Percentiles rank a stretch among this genome's conserved stretches.
phyloP scores from a whole-genome alignment of 495 filamentous ascomycete genomes.

The Xanthoparmelia taractica region DNA sequence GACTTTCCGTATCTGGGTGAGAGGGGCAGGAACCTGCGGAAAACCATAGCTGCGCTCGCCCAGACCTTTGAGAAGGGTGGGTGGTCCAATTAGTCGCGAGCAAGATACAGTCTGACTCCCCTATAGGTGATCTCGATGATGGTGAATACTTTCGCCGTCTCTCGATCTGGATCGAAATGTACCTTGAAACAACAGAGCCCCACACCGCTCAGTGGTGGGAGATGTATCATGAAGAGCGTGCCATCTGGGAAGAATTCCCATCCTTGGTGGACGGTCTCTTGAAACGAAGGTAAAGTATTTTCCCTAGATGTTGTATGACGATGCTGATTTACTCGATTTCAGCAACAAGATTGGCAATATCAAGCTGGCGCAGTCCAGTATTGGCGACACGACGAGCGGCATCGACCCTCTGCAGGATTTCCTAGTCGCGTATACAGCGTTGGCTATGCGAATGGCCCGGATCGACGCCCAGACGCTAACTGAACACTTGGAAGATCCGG shows the following conservation, averaged over 20 bases:
- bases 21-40: conserved; percentile 25
- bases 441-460: conserved; percentile 25
- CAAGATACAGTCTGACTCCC: conserved; percentile 33
- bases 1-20: conserved; percentile 21
- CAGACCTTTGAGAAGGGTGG: conserved; percentile 42
- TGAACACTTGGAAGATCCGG: conserved; percentile 13
- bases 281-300: conserved; percentile 36
- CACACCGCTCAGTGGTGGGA: conserved; percentile 26
- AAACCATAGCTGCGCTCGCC: conserved; percentile 36
- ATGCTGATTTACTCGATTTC: conserved; percentile 4
- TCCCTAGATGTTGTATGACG: neutral
- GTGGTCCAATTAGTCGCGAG: conserved; percentile 19
- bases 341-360: conserved; percentile 6
- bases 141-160: conserved; percentile 25
- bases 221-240: conserved; percentile 35
- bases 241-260: conserved; percentile 50
- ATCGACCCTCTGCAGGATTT: conserved; percentile 22
- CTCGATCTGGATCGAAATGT: conserved; percentile 30
- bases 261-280: conserved; percentile 38
- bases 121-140: conserved; percentile 31
- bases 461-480: conserved; percentile 27
- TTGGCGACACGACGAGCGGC: neutral
- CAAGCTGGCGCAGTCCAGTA: neutral
- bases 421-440: conserved; percentile 22
- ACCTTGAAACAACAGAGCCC: conserved; percentile 23